A percentile compares a stretch with the other conserved stretches of the same genome.
phyloP scores from a whole-genome alignment of 352 stramenopile genomes.

The Pythium oligandrum region DNA sequence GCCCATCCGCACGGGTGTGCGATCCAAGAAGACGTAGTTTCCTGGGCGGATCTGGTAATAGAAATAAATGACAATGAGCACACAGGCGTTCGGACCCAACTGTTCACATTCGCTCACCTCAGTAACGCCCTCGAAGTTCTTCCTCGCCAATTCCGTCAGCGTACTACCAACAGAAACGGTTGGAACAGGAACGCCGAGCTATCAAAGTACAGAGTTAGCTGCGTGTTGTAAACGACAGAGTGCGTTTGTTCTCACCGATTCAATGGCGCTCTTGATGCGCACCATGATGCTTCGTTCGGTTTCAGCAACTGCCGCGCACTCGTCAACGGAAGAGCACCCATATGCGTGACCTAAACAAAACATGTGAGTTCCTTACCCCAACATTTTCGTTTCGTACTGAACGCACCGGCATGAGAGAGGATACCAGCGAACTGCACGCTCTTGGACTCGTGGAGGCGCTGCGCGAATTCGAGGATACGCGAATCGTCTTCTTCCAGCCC shows the following conservation, averaged over 20 bases:
- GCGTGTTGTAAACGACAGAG: not conserved
- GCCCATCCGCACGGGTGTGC: conserved; percentile 64
- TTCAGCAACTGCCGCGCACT: conserved; percentile 52
- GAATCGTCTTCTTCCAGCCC: conserved; percentile 56
- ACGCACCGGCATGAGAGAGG: conserved; percentile 49
- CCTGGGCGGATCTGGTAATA: conserved; percentile 46
- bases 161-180: conserved; percentile 66
- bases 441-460: conserved; percentile 41
- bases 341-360: conserved; percentile 47
- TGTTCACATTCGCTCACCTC: conserved; percentile 28
- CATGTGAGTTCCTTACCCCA: not conserved
- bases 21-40: conserved; percentile 76
- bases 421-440: conserved; percentile 53
- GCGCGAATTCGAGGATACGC: conserved; percentile 40
- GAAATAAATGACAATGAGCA: not conserved
- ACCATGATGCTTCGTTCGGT: conserved; percentile 57
- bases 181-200: conserved; percentile 45
- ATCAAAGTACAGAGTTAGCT: not conserved
- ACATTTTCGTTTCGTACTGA: not conserved
- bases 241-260: conserved; percentile 32
- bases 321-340: conserved; percentile 34
- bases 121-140: conserved; percentile 62
- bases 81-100: not conserved
- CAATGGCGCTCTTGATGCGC: conserved; percentile 51
- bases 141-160: conserved; percentile 52